A percentile compares a stretch with the other conserved stretches of the same genome.
Evolutionary conservation across 345 rosid genomes (phyloP).

Genomic region (Mallotus nudiflorus): DNA sequence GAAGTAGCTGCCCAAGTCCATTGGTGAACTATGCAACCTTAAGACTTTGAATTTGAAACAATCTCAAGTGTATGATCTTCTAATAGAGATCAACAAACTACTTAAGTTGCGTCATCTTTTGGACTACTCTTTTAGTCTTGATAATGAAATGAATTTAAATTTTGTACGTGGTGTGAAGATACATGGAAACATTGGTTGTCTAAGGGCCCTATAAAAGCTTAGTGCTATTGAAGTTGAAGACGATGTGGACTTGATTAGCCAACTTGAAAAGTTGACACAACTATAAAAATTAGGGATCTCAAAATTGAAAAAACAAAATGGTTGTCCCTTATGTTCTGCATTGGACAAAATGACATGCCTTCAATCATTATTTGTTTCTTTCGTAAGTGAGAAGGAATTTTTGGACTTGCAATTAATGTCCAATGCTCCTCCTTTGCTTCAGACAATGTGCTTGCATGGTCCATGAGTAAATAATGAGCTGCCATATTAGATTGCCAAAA

Average conservation of each 20-base stretch:
- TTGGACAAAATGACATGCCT: not conserved
- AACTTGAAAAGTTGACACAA: not conserved
- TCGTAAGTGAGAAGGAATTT: not conserved
- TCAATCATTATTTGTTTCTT: not conserved
- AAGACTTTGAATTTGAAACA: constrained; percentile 16
- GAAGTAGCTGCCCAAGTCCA: constrained; percentile 7
- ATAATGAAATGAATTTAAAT: no score
- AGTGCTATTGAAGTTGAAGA: not conserved
- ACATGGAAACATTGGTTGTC: not conserved
- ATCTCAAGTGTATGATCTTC: constrained; percentile 4
- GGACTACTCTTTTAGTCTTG: not conserved
- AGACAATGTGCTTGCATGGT: not conserved
- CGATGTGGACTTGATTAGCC: not conserved
- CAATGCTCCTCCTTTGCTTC: not conserved
- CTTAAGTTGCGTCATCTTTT: constrained; percentile 1
- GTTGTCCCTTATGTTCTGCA: not conserved
- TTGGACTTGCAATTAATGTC: not conserved
- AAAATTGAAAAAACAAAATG: not conserved
- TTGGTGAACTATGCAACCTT: constrained; percentile 16
- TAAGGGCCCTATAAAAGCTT: not conserved
- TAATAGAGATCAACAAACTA: constrained; percentile 2
- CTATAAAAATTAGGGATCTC: not conserved
- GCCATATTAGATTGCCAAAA: not conserved
- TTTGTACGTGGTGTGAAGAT: not conserved
- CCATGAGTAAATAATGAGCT: not conserved